Base-by-base conservation (phyloP, 805 yeast genomes). In the Sugiyamaella qingdaonensis region DNA sequence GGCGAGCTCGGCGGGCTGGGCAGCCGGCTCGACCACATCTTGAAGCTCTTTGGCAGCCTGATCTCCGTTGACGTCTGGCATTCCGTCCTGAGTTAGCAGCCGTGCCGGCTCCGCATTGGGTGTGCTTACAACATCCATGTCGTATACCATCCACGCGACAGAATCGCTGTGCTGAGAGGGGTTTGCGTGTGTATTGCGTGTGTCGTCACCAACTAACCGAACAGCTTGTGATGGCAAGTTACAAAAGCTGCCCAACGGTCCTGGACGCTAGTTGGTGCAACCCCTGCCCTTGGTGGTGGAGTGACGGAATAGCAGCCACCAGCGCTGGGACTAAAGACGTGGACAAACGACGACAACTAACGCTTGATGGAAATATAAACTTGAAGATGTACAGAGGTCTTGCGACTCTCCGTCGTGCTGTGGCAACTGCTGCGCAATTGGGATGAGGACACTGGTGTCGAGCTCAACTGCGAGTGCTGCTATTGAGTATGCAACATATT, bases 51-150 rank as follows among this genome's bases (percentile, higher is more conserved):
- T 41, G 45, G n/a, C 45, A 18, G 24, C 45, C 8, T 41, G 37
- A 34, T 34, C 37, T 13, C 16, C 37, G 16, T 5, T 34, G 13
- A 34, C 43, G 13, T 47, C 50, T 14, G 34, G 34, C 29, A 35
- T 32, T n/a, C 18, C 50, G 19, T 47, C 50, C 48, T 45, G 37
- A 10, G 36, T 31, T 42, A 42, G 46, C 7, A 10, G 14, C 14
- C 21, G 21, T 4, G 24, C 13, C 13, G 24, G 43, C 13, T 3
- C 21, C 43, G 7, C 33, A 24, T 24, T 24, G 29, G 29, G 24
- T 4, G 18, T n/a, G 47, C 56, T 46, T 46, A 54, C 56, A 27
- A 46, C 19, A 37, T 54, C 56, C 54, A 54, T 54, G 7, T 19
- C 33, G 33, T 42, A 24, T 11, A 21, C 46, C 46, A 42, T 42